A percentile compares a stretch with the other conserved stretches of the same genome.
These are phyloP conservation scores for Amesomyces nigricolor DNA, from an alignment of 2,329 filamentous ascomycete genomes.

Conservation along the genomic window DNA sequence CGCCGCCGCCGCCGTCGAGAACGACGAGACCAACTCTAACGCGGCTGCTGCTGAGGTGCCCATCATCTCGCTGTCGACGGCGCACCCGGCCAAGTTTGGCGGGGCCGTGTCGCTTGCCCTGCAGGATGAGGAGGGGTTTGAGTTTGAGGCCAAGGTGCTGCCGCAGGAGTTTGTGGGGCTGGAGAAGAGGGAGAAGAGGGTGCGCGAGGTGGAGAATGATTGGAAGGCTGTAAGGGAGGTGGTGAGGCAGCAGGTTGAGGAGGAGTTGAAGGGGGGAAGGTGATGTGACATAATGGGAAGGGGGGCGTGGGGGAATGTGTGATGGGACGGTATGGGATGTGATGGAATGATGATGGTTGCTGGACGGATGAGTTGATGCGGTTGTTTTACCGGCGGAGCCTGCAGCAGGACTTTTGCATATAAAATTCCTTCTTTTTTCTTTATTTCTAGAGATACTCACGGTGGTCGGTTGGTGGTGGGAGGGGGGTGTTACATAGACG, in stretches of 20 bases:
- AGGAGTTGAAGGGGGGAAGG: conserved; percentile 43
- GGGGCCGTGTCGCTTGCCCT: conserved; percentile 78
- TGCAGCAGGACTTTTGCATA: conserved; percentile 1
- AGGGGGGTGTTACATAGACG: conserved; percentile 2
- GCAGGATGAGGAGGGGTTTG: conserved; percentile 63
- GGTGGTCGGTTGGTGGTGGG: too few relatives aligned
- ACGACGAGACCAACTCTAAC: conserved; percentile 19
- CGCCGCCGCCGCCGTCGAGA: too few relatives aligned
- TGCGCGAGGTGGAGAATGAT: conserved; percentile 62
- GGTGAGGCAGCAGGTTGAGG: conserved; percentile 66
- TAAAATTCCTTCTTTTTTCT: not conserved
- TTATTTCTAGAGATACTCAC: not conserved
- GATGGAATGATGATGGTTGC: not conserved
- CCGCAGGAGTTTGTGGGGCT: conserved; percentile 78
- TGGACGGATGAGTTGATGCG: not conserved
- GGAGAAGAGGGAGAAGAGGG: conserved; percentile 67
- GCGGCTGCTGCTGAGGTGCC: conserved; percentile 46
- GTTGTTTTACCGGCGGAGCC: not conserved
- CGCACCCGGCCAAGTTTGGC: conserved; percentile 93
- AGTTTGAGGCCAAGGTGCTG: conserved; percentile 68
- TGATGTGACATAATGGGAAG: not conserved
- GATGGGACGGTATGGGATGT: not conserved
- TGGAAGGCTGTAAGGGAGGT: conserved; percentile 73
- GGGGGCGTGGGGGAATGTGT: too few relatives aligned
- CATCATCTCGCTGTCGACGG: conserved; percentile 87